Conservation (phyloP, 768 basidiomycete species). For the Lentinula edodes region DNA sequence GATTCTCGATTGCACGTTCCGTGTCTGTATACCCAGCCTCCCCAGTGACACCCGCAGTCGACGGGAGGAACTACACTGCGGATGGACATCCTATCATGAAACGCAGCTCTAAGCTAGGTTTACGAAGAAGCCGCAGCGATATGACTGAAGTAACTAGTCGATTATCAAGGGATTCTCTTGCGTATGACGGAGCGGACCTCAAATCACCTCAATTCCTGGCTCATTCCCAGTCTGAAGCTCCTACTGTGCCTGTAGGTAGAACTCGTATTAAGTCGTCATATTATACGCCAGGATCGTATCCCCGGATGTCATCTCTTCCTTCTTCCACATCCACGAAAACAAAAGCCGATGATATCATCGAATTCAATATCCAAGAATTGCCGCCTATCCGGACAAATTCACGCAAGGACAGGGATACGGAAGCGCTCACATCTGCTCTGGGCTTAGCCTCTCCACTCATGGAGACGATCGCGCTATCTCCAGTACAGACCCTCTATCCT, state of each 20-base stretch:
- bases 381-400: constrained; percentile 33
- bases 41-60: constrained; percentile 17
- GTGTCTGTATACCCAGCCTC: constrained; percentile 44
- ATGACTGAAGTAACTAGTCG: constrained; percentile 18
- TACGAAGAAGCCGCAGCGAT: constrained; percentile 18
- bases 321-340: constrained; percentile 20
- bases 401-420: constrained; percentile 33
- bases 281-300: constrained; percentile 48
- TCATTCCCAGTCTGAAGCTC: constrained; percentile 21
- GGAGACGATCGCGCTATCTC: constrained; percentile 38
- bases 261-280: constrained; percentile 68
- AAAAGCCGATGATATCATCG: constrained; percentile 23
- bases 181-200: constrained; percentile 53
- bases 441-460: constrained; percentile 23
- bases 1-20: constrained; percentile 37
- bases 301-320: constrained; percentile 46
- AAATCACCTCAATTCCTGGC: constrained; percentile 32
- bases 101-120: constrained; percentile 27
- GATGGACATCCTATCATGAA: constrained; percentile 34
- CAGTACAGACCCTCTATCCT: constrained; percentile 61
- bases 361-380: constrained; percentile 27
- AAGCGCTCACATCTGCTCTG: constrained; percentile 32
- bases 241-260: constrained; percentile 41
- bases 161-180: constrained; percentile 27
- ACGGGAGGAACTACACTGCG: constrained; percentile 29